A percentile compares a stretch with the other conserved stretches of the same genome.
phyloP scores from a whole-genome alignment of 2,329 filamentous ascomycete species.

The Fragosphaeria purpurea region DNA sequence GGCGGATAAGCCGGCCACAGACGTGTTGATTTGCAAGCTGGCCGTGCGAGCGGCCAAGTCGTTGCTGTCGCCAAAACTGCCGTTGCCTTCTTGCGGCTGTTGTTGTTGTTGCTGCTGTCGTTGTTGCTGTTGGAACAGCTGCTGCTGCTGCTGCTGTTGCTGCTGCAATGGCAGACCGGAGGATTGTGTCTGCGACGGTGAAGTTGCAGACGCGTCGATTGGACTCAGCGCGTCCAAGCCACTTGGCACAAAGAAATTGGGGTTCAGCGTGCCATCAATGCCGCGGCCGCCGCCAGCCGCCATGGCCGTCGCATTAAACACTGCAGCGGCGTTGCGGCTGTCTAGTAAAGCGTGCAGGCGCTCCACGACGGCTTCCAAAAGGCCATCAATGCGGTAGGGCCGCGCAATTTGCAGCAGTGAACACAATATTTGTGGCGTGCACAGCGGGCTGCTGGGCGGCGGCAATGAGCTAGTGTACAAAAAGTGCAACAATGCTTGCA shows the following conservation, averaged over 20 bases:
- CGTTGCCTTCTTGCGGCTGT: constrained; percentile 3
- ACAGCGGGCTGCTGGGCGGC: constrained; percentile 62
- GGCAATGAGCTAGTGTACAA: constrained; percentile 89
- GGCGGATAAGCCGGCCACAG: constrained; percentile 18
- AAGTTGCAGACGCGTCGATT: constrained; percentile 13
- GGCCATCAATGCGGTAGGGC: constrained; percentile 85
- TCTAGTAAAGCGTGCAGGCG: constrained; percentile 82
- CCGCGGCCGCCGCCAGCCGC: constrained; percentile 85
- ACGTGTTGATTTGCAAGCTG: constrained; percentile 39
- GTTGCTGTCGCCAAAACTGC: constrained; percentile 21
- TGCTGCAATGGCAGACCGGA: neutral
- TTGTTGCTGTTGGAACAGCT: too few species aligned
- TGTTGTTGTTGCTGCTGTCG: constrained; percentile 8
- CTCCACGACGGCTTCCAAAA: constrained; percentile 87
- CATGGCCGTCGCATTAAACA: constrained; percentile 98
- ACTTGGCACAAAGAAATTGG: constrained; percentile 49
- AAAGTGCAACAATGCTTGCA: constrained; percentile 84
- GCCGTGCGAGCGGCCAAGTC: constrained; percentile 26
- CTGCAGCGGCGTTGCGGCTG: constrained; percentile 85
- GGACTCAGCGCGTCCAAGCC: constrained; percentile 32
- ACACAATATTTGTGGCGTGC: constrained; percentile 91
- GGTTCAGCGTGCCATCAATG: constrained; percentile 57
- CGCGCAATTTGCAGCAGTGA: constrained; percentile 87
- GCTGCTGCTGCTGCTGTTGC: constrained; percentile 6
- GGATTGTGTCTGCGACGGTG: neutral